These are phyloP conservation scores for Murraya koenigii DNA, from an alignment of 345 rosid species.

Conservation along the genomic window DNA sequence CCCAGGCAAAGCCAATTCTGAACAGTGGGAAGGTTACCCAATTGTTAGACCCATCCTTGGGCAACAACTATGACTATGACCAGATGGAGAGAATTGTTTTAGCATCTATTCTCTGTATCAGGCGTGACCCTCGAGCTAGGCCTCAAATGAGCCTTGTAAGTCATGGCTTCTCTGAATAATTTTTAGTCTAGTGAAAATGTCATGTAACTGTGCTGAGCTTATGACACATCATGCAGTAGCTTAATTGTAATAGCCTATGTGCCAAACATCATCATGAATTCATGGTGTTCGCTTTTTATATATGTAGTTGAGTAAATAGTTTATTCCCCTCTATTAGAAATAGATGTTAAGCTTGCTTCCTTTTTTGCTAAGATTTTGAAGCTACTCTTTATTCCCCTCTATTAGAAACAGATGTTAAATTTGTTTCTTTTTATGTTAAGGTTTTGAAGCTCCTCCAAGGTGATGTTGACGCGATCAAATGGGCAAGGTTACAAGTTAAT, in stretches of 20 bases:
- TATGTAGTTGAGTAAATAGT: background rate
- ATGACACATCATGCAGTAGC: background rate
- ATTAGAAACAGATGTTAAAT: background rate
- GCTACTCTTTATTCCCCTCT: background rate
- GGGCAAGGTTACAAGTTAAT: constrained; percentile 62
- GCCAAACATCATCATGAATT: background rate
- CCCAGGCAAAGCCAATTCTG: constrained; percentile 83
- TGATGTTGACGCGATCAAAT: constrained; percentile 35
- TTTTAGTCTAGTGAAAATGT: background rate
- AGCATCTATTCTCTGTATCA: constrained; percentile 81
- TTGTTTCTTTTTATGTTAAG: constrained; percentile 29
- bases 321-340: background rate
- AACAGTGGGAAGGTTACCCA: constrained; percentile 55
- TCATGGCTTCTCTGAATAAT: background rate
- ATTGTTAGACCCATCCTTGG: constrained; percentile 59
- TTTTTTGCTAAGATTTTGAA: background rate
- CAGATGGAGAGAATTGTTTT: constrained; percentile 75
- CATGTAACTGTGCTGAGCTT: background rate
- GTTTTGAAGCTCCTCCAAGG: constrained; percentile 79
- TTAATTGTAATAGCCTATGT: background rate
- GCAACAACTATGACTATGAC: constrained; percentile 32
- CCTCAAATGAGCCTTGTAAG: constrained; percentile 80
- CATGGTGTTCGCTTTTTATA: no score
- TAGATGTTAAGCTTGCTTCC: background rate
- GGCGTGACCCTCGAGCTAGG: constrained; percentile 64